A percentile compares a stretch with the other conserved stretches of the same genome.
These are phyloP conservation scores for Plantago major DNA, from an alignment of 257 asterid genomes.

Conservation along the genomic window DNA sequence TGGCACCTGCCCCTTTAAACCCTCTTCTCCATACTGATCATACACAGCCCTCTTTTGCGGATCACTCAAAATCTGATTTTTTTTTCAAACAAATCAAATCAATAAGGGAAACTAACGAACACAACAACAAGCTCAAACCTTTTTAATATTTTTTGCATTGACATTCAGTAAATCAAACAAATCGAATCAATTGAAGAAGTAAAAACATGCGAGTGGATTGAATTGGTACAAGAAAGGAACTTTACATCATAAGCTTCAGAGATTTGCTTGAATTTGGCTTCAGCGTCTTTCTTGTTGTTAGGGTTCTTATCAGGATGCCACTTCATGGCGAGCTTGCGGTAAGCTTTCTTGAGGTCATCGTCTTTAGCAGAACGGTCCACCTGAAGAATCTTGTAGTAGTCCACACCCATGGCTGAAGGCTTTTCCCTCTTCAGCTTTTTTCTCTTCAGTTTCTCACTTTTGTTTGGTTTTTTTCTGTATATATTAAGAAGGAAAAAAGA, in stretches of 20 bases:
- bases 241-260: conserved; percentile 71
- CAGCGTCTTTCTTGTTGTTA: conserved; percentile 56
- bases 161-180: background rate
- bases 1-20: conserved; percentile 57
- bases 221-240: background rate
- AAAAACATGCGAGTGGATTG: background rate
- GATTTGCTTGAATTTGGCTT: conserved; percentile 65
- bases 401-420: conserved; percentile 44
- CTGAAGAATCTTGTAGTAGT: conserved; percentile 59
- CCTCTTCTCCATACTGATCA: conserved; percentile 67
- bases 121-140: no score
- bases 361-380: conserved; percentile 54
- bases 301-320: conserved; percentile 82
- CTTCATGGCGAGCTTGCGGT: conserved; percentile 66
- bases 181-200: background rate
- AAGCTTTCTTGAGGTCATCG: conserved; percentile 66
- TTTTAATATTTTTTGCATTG: no score
- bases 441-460: no score
- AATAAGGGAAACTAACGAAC: no score
- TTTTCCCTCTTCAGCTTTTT: no score
- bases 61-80: conserved; percentile 56
- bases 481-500: no score
- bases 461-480: no score
- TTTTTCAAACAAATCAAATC: background rate
- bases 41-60: conserved; percentile 60